Base-by-base conservation (phyloP, 192 early-diverging fungal genomes). In the Lobosporangium transversale region DNA sequence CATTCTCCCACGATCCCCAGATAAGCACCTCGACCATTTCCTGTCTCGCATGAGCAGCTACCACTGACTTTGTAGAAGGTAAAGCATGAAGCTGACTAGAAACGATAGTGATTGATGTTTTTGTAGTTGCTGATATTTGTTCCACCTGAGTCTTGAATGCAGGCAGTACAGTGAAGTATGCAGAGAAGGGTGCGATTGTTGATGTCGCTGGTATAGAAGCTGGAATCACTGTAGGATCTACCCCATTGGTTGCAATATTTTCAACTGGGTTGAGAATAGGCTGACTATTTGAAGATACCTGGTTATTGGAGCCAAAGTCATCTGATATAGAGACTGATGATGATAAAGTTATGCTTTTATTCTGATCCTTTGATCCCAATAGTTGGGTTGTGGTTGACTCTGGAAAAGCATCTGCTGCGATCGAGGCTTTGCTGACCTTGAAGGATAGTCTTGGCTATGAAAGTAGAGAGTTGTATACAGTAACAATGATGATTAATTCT, bases 1-100 rank as follows among this genome's bases (percentile, higher is more conserved):
- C 78, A 40, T 66, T 56, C 36, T 80, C 78, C 69, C 78, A 74
- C 26, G 70, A 44, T 23, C 78, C 78, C 6, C 70, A 73, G 1
- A 80, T 37, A 29, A 76, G 64, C 8, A 76, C 31, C n/a, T 76
- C 73, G 36, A 66, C 64, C 51, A 58, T 62, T 20, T 76, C 73
- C 30, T 76, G 73, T 30, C 73, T 53, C 10, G 73, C 73, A 29
- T 62, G 73, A 21, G 73, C 73, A 0, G 64, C 73, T 2, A 67
- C 42, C 12, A 56, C 59, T 2, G 73, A 76, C 23, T 76, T 76
- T 50, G 62, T 48, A 5, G 58, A 51, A 11, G 73, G 73, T 7
- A 67, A 58, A 4, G 73, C 53, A 67, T 76, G 73, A 48, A 76
- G 62, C 20, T 66, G 73, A 21, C 64, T 76, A 18, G 73, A 76